phyloP scores from a whole-genome alignment of 768 basidiomycete species.

The Inosperma sp. region DNA sequence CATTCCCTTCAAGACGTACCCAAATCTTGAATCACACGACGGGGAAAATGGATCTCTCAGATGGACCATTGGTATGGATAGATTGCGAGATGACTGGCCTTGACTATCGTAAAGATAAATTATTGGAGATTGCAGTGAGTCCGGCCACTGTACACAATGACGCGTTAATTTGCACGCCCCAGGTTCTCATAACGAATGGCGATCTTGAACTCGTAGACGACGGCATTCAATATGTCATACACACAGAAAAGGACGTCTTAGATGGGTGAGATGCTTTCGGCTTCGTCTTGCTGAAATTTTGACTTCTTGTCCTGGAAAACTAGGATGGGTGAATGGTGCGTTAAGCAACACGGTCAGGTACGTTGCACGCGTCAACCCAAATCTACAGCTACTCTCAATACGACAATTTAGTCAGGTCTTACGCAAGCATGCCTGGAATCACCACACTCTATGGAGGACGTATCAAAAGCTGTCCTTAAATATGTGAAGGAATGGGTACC shows the following conservation, averaged over 20 bases:
- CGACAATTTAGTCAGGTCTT: conserved; percentile 68
- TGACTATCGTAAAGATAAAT: conserved; percentile 57
- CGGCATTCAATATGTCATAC: conserved; percentile 73
- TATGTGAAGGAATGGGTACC: conserved; percentile 91
- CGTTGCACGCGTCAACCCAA: conserved; percentile 18
- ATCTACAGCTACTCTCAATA: not conserved
- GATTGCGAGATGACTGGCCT: conserved; percentile 90
- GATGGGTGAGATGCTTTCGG: conserved; percentile 50
- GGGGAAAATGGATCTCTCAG: conserved; percentile 33
- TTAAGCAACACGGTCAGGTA: conserved; percentile 71
- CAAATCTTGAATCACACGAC: conserved; percentile 8
- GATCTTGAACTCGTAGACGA: conserved; percentile 76
- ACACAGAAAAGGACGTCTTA: conserved; percentile 61
- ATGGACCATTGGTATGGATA: conserved; percentile 75
- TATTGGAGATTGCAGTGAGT: conserved; percentile 75
- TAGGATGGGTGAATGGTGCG: conserved; percentile 91
- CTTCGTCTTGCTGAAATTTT: not conserved
- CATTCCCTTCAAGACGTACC: not conserved
- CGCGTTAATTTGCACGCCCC: conserved; percentile 4
- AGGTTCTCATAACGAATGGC: conserved; percentile 88
- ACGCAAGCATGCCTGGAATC: conserved; percentile 77
- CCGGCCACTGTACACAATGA: not conserved
- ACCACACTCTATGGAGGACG: conserved; percentile 54
- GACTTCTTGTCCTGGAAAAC: not conserved
- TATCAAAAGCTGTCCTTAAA: conserved; percentile 54